Evolutionary conservation across 2,329 filamentous ascomycete genomes (phyloP).

Genomic region (Phoma sp.): DNA sequence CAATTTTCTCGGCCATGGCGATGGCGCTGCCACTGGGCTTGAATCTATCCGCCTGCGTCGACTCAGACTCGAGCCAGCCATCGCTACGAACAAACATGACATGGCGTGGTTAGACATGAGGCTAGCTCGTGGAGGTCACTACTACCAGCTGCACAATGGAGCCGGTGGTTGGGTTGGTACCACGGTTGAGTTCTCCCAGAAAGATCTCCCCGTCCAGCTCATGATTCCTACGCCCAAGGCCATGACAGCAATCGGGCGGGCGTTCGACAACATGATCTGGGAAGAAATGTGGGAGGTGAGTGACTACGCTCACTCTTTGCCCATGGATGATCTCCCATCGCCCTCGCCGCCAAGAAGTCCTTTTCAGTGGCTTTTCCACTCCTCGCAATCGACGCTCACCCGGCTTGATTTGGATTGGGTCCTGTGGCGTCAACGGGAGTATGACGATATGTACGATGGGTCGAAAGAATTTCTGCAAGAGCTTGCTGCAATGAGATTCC

Average conservation of each 20-base stretch:
- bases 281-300: constrained; percentile 30
- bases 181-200: constrained; percentile 31
- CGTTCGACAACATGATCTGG: constrained; percentile 38
- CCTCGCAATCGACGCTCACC: constrained; percentile 36
- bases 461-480: constrained; percentile 26
- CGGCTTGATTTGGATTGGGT: constrained; percentile 46
- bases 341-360: constrained; percentile 18
- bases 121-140: constrained; percentile 39
- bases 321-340: constrained; percentile 4
- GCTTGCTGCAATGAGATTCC: constrained; percentile 49
- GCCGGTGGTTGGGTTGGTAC: constrained; percentile 40
- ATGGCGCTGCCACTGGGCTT: constrained; percentile 40
- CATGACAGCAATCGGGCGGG: constrained; percentile 24
- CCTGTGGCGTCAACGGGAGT: constrained; percentile 35
- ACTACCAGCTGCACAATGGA: constrained; percentile 36
- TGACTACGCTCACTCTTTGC: constrained; percentile 26
- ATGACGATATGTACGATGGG: constrained; percentile 10
- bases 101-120: constrained; percentile 33
- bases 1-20: constrained; percentile 21
- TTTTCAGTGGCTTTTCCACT: constrained; percentile 26
- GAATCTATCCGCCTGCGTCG: constrained; percentile 52
- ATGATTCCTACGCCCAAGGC: constrained; percentile 13
- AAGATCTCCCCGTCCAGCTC: constrained; percentile 6
- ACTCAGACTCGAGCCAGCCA: constrained; percentile 38
- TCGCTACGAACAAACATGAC: constrained; percentile 13